These are phyloP conservation scores for Neoboletus subvelutipes DNA, from an alignment of 768 basidiomycete species.

Conservation along the genomic window DNA sequence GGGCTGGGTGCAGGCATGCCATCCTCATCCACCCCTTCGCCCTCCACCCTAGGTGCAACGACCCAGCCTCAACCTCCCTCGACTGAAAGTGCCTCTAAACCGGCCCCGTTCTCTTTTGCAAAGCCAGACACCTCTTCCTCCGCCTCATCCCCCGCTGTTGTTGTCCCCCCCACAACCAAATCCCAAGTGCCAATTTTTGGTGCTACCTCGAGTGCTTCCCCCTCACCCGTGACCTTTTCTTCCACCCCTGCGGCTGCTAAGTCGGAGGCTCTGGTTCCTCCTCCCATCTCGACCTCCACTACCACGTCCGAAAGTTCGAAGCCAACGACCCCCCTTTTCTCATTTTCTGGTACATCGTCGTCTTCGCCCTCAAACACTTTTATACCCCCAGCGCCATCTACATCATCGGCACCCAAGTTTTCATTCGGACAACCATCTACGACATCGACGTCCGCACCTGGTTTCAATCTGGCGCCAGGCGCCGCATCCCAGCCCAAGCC, in stretches of 20 bases:
- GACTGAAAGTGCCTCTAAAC: constrained; percentile 12
- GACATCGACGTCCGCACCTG: constrained; percentile 3
- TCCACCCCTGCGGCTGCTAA: constrained; percentile 13
- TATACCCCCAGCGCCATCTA: constrained; percentile 5
- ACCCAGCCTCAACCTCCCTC: constrained; percentile 13
- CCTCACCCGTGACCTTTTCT: constrained; percentile 3
- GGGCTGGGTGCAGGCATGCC: constrained; percentile 13
- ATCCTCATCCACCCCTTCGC: constrained; percentile 3
- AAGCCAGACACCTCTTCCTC: constrained; percentile 24
- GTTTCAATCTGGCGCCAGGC: constrained; percentile 2
- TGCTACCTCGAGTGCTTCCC: constrained; percentile 6
- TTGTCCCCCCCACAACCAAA: constrained; percentile 7
- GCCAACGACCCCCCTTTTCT: constrained; percentile 19
- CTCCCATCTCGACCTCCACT: neutral
- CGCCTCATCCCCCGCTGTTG: constrained; percentile 18
- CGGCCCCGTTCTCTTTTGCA: constrained; percentile 11
- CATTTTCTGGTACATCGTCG: constrained; percentile 20
- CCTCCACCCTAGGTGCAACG: constrained; percentile 4
- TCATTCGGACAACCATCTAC: constrained; percentile 24
- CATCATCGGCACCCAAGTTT: constrained; percentile 22
- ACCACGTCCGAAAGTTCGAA: constrained; percentile 11
- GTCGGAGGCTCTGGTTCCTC: neutral
- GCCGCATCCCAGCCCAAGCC: constrained; percentile 23
- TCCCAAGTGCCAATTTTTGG: constrained; percentile 20
- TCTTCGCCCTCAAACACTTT: constrained; percentile 4